A percentile compares a stretch with the other conserved stretches of the same genome.
These are phyloP conservation scores for Tulasnella sp. DNA, from an alignment of 768 basidiomycete species.

Conservation along the genomic window DNA sequence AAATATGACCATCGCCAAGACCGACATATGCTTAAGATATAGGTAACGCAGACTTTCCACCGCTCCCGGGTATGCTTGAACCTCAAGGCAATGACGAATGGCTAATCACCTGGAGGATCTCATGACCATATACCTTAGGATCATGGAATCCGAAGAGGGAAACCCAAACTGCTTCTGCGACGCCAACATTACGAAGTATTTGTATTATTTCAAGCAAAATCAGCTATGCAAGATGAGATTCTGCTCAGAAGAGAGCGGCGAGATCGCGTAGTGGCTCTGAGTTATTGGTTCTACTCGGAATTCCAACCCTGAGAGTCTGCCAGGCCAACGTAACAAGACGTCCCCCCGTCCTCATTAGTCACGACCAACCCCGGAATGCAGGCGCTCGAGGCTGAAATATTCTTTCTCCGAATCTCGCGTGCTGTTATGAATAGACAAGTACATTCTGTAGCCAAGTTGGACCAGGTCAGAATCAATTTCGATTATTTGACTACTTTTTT, in stretches of 20 bases:
- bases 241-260: conserved; percentile 17
- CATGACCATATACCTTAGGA: conserved; percentile 32
- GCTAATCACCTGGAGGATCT: conserved; percentile 4
- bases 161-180: conserved; percentile 22
- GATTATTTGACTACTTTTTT: conserved; percentile 18
- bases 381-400: not conserved
- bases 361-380: not conserved
- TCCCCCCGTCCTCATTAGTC: not conserved
- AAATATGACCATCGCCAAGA: too few relatives aligned
- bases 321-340: too few relatives aligned
- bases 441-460: not conserved
- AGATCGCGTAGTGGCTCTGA: conserved; percentile 11
- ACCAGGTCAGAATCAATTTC: not conserved
- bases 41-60: not conserved
- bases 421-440: not conserved
- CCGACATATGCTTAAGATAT: too few relatives aligned
- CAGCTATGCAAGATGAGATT: not conserved
- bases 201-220: not conserved
- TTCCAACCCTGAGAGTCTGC: too few relatives aligned
- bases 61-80: not conserved
- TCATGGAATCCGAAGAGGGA: conserved; percentile 24
- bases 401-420: not conserved
- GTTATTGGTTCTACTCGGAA: too few relatives aligned
- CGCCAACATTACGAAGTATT: not conserved
- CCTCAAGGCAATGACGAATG: not conserved